Base-by-base conservation (phyloP, 331 rosid species). In the Phaseolus coccineus region DNA sequence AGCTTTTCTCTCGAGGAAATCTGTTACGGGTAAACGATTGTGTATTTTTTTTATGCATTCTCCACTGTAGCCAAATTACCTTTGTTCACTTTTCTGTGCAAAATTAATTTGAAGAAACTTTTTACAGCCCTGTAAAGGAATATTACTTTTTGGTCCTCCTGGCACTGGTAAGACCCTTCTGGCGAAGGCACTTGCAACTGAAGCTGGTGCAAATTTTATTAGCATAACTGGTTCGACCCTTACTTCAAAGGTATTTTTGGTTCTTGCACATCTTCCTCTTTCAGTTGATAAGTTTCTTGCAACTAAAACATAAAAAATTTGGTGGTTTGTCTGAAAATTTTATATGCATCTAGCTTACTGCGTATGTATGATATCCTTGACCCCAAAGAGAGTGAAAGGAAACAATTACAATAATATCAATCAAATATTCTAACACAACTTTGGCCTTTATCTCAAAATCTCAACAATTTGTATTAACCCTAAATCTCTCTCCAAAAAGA, bases 101-200 rank as follows among this genome's bases (percentile, higher is more conserved):
- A 86, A 56, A 71, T 52, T 63, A 47, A 71, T 16, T 56, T 70
- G 83, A 67, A 52, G 52, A 55, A 59, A 68, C 61, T 28, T 78
- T 71, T 55, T 19, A 71, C 89, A 96, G 99, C 99, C 99, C 62
- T 91, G 97, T 89, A 96, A 93, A 83, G 99, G 99, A 82, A 96
- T 96, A 81, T 73, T 95, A 80, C 99, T 95, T 73, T 95, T 95
- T 83, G 99, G 99, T 82, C 99, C 99, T 78, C 99, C 99, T 81
- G 99, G 99, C 75, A 96, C 99, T 71, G 99, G 99, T 75, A 96
- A 96, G 87, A 96, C 99, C 69, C 99, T 96, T 83, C 84, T 96
- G 69, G 99, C 98, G 53, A 96, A 96, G 90, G 99, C 99, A 69
- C 96, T 96, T 69, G 98, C 99, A 14, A 96, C 98, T 0, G 99